A percentile compares a stretch with the other conserved stretches of the same genome.
phyloP scores from a whole-genome alignment of 2,329 filamentous ascomycete genomes.

The Colletotrichum australisinense region DNA sequence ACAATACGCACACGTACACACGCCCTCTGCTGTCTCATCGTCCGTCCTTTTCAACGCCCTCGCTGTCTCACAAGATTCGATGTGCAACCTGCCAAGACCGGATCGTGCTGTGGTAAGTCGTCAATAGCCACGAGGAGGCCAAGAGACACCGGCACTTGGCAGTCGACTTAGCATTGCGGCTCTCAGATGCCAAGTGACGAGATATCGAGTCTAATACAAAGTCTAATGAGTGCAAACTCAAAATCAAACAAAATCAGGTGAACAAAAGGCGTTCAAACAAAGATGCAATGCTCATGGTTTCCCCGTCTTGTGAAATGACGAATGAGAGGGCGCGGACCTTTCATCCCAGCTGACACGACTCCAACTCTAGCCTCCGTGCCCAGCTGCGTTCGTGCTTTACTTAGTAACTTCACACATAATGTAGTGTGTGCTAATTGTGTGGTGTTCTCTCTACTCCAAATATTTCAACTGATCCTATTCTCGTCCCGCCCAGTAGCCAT shows the following conservation, averaged over 20 bases:
- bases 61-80: not conserved
- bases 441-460: not conserved
- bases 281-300: not conserved
- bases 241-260: not conserved
- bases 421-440: not conserved
- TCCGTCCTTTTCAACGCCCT: not conserved
- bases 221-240: not conserved
- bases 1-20: not conserved
- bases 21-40: no score
- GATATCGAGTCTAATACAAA: not conserved
- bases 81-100: slow-evolving; percentile 15
- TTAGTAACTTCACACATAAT: not conserved
- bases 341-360: slow-evolving; percentile 10
- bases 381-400: not conserved
- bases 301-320: not conserved
- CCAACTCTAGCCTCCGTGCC: not conserved
- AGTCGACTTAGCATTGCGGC: slow-evolving; percentile 24
- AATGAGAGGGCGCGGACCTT: not conserved
- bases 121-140: slow-evolving; percentile 7
- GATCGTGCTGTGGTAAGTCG: not conserved
- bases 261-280: not conserved
- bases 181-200: slow-evolving; percentile 14
- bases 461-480: slow-evolving; percentile 1
- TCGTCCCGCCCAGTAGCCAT: not conserved
- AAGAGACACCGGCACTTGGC: slow-evolving; percentile 8